Base-by-base conservation (phyloP, 306 rosid species). In the Gastrolobium bilobum region DNA sequence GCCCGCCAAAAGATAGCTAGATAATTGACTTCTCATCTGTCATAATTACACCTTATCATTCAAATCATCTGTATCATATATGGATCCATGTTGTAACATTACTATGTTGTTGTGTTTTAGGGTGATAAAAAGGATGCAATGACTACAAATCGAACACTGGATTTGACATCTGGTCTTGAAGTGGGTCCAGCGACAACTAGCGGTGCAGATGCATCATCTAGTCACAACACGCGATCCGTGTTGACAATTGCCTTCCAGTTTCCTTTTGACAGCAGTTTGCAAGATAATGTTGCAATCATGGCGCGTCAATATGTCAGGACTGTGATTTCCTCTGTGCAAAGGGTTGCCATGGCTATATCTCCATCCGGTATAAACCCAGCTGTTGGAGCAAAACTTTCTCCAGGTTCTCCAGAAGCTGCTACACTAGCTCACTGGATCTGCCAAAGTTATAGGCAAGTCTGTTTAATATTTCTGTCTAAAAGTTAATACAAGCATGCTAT, bases 211-310 rank as follows among this genome's bases (percentile, higher is more conserved):
- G 79, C 80, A 56, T 64, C 85, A 37, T 64, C 91, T 3, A 65
- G 89, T 90, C 91, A 85, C 3, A 89, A 78, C 63, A 51, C 91
- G 40, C 88, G 98, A 82, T 93, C 99, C 0, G 94, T 96, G 81
- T 86, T 96, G 85, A 96, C 97, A 10, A 96, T 96, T 31, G 99
- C 99, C 60, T 96, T 96, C 86, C 98, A 96, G 86, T 91, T 96
- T 84, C 98, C 98, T 20, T 93, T 93, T 2, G 97, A 96, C 81
- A 89, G 87, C 73, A 88, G 76, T 77, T 74, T 93, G 73, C 97
- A 93, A 84, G 94, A 96, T 8, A 93, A 91, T 65, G 93, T 96
- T 60, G 89, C 90, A 3, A 69, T 86, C 64, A 96, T 96, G 98
- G 99, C 99, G 48, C 87, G 92, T 0, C 98, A 96, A 73, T 96